Evolutionary conservation across 2,329 filamentous ascomycete genomes (phyloP), one percentile per base, ranked within the genome.

Genomic region (Claviceps cyperi): DNA sequence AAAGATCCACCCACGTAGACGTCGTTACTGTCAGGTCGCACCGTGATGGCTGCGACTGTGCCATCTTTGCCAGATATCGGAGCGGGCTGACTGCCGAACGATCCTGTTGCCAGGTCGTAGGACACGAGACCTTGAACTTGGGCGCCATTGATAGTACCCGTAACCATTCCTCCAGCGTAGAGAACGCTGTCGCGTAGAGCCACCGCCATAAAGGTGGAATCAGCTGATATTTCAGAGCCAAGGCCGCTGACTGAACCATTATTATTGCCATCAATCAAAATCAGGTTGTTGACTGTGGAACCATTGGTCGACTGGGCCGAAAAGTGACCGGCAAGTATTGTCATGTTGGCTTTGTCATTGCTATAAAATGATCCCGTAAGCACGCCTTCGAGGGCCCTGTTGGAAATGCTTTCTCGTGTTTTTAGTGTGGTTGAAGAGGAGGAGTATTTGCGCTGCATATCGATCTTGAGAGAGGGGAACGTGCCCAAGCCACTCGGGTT

Each of bases 1-100:
- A 97, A 98, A 9, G 77, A 80, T 35, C 92, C 92, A 38, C 84
- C 91, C 35, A 98, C 84, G 60, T 85, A 98, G 13, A 98, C 74
- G 47, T 92, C 80, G 1, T 75, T 73, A 17, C 80, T 81, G 50
- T 76, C 77, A 0, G 86, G 85, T 50, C 83, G 83, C 8, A 82
- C 73, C 11, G 80, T 77, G 57, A 98, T 88, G 28, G 85, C 73
- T 51, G 87, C 84, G 41, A 97, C 89, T 2, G 80, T 78, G 24
- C 81, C 80, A 54, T 81, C 76, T 5, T 73, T 70, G 14, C 91
- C 90, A 11, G 74, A 74, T 2, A 97, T 72, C 1, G 83, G 75
- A 28, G 89, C 82, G 1, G 91, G 87, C 59, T 96, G 89, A 2
- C 73, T 75, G 50, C 72, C 70, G 57, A 85, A 89, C 2, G 74